These are phyloP conservation scores for Nematocida homosporus DNA, from an alignment of 371 early-diverging fungal species.

Conservation along the genomic window DNA sequence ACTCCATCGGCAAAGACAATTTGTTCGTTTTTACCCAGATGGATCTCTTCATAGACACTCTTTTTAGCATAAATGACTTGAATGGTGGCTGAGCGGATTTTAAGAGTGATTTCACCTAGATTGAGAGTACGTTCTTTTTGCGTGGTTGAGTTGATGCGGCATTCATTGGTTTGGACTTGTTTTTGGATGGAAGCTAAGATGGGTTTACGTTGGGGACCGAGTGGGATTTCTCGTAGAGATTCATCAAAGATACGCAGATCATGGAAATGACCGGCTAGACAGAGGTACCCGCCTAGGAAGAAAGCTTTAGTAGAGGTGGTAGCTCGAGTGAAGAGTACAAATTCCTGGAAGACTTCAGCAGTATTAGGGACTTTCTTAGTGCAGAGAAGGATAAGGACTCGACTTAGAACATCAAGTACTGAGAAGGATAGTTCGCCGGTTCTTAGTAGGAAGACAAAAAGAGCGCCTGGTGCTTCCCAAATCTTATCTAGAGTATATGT, in stretches of 20 bases:
- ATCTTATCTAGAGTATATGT: constrained; percentile 19
- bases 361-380: constrained; percentile 13
- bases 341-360: constrained; percentile 47
- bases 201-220: constrained; percentile 19
- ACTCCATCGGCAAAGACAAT: constrained; percentile 17
- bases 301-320: constrained; percentile 30
- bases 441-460: constrained; percentile 36
- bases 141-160: neutral
- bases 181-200: constrained; percentile 38
- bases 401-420: constrained; percentile 15
- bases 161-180: constrained; percentile 10
- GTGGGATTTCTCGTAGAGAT: constrained; percentile 39
- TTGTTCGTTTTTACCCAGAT: constrained; percentile 21
- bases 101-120: constrained; percentile 20
- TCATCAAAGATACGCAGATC: constrained; percentile 51
- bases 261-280: constrained; percentile 18
- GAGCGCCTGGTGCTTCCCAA: constrained; percentile 40
- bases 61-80: constrained; percentile 49
- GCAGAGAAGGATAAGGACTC: constrained; percentile 17
- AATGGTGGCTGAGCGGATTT: constrained; percentile 11
- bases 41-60: constrained; percentile 49
- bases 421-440: constrained; percentile 17
- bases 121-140: constrained; percentile 3
- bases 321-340: constrained; percentile 12
- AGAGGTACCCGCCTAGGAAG: constrained; percentile 42